Conservation (phyloP, 257 asterid genomes). For the Anisodus tanguticus region DNA sequence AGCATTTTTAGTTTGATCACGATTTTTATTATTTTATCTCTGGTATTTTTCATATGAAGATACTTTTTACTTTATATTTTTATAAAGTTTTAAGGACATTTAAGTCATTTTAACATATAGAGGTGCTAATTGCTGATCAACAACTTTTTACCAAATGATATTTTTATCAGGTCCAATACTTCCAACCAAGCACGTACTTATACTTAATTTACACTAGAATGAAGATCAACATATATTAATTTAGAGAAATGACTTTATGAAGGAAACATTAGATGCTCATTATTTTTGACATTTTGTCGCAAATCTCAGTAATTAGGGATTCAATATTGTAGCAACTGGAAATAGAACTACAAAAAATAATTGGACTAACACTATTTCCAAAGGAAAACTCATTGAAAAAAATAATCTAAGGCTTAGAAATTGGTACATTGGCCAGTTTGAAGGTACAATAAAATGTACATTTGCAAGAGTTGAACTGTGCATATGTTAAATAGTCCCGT, state of each 20-base stretch:
- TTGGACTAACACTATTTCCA: background rate
- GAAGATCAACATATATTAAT: background rate
- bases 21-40: too few relatives aligned
- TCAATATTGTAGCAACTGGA: background rate
- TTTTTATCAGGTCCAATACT: too few relatives aligned
- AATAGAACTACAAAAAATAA: background rate
- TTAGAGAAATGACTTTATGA: background rate
- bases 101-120: too few relatives aligned
- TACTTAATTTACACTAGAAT: too few relatives aligned
- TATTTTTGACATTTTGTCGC: background rate
- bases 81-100: too few relatives aligned
- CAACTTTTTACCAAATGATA: too few relatives aligned
- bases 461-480: background rate
- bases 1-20: too few relatives aligned
- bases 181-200: too few relatives aligned
- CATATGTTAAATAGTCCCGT: too few relatives aligned
- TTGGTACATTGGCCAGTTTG: background rate
- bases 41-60: too few relatives aligned
- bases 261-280: background rate
- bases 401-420: background rate
- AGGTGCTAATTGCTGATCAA: too few relatives aligned
- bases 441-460: background rate
- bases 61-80: too few relatives aligned
- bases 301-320: background rate
- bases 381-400: background rate